Evolutionary conservation across 2,329 filamentous ascomycete genomes (phyloP).

Genomic region (Paecilomyces sp.): DNA sequence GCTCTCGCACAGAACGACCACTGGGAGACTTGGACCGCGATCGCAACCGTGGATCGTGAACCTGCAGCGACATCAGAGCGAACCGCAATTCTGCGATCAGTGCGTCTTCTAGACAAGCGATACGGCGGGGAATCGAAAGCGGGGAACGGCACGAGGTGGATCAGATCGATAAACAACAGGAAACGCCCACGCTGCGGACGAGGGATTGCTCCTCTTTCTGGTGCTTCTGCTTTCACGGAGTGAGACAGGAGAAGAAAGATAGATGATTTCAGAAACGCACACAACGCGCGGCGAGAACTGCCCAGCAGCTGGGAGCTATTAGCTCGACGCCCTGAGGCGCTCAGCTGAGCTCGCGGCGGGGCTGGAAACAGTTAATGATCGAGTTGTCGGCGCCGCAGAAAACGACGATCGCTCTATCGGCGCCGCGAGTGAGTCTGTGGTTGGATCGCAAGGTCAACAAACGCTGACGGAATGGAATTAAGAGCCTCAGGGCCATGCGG

Average conservation of each 20-base stretch:
- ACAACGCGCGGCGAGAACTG: neutral
- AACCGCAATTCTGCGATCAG: neutral
- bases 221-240: neutral
- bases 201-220: neutral
- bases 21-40: conserved; percentile 39
- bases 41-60: conserved; percentile 35
- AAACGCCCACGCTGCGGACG: neutral
- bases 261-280: neutral
- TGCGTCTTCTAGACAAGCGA: neutral
- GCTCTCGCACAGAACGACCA: conserved; percentile 29
- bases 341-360: neutral
- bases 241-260: neutral
- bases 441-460: neutral
- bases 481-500: neutral
- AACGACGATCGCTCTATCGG: neutral
- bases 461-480: neutral
- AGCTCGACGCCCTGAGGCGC: neutral
- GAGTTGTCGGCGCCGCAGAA: neutral
- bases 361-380: neutral
- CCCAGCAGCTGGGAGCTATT: neutral
- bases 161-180: neutral
- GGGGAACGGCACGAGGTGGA: neutral
- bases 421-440: neutral
- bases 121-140: neutral
- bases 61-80: conserved; percentile 29